Percentiles rank a stretch among this genome's conserved stretches.
Evolutionary conservation across 768 basidiomycete genomes (phyloP).

Genomic region (Nidularia sp.): DNA sequence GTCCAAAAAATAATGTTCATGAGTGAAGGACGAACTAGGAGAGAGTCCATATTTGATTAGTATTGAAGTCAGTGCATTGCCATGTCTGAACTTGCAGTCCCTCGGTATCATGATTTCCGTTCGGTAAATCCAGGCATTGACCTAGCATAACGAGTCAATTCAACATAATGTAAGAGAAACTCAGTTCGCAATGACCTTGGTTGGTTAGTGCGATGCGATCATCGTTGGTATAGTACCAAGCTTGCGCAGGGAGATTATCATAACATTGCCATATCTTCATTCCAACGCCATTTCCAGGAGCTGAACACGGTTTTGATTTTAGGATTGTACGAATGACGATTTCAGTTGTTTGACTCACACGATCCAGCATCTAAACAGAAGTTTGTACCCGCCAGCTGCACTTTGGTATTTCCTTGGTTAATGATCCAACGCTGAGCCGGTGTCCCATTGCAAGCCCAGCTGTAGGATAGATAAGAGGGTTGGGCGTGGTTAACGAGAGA

Average conservation of each 20-base stretch:
- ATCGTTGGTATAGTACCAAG: slow-evolving; percentile 17
- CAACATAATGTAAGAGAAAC: no score
- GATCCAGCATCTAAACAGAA: slow-evolving; percentile 32
- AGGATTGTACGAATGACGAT: background rate
- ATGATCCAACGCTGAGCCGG: slow-evolving; percentile 26
- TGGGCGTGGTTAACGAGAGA: background rate
- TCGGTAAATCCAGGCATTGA: slow-evolving; percentile 16
- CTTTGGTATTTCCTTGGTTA: slow-evolving; percentile 17
- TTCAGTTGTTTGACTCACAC: slow-evolving; percentile 10
- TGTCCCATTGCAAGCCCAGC: slow-evolving; percentile 27
- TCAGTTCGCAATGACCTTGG: slow-evolving; percentile 7
- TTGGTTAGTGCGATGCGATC: slow-evolving; percentile 15
- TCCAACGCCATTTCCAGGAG: slow-evolving; percentile 14
- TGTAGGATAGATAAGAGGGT: slow-evolving; percentile 3
- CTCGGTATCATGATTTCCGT: slow-evolving; percentile 11
- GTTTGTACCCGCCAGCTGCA: slow-evolving; percentile 16
- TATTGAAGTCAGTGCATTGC: slow-evolving; percentile 13
- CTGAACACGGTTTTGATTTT: slow-evolving; percentile 2
- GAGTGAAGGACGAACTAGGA: no score
- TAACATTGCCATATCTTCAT: slow-evolving; percentile 21
- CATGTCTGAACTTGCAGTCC: slow-evolving; percentile 15
- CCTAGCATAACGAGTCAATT: slow-evolving; percentile 2
- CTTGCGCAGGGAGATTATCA: slow-evolving; percentile 15
- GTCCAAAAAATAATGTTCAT: no score
- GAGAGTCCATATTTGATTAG: slow-evolving; percentile 15